Evolutionary conservation across 352 stramenopile genomes (phyloP), one percentile per base, ranked within the genome.

Genomic region (Globisporangium yorkense): DNA sequence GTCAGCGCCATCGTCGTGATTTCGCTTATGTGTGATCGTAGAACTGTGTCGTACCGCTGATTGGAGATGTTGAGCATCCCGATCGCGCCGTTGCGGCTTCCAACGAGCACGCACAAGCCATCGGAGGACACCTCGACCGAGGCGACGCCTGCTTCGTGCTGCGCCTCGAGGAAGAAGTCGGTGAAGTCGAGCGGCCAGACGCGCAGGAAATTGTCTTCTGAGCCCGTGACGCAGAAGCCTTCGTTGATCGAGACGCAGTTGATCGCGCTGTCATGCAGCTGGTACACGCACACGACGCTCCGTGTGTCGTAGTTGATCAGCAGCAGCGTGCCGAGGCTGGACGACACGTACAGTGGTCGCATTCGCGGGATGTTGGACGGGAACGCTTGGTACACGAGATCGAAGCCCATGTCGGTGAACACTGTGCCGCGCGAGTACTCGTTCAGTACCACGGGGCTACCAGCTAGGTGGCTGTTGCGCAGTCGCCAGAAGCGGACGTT

Each of bases 401-500:
- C 88, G 51, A 97, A 97, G 2, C 69, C 87, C 0, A 97, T 40
- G 47, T 91, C 84, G 0, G 80, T 96, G 64, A 96, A 97, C 24
- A 80, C 59, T 1, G 80, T 88, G 45, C 80, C 84, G 40, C 91
- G 77, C 5, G 89, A 89, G 56, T 96, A 97, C 59, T 96, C 87
- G 41, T 96, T 89, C 13, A 97, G 65, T 39, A 96, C 85, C 15
- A 95, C 87, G 2, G 89, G 88, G 18, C 72, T 88, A 0, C 86
- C 88, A 0, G 80, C 77, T 9, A 97, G 70, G 48, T 96, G 73
- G 13, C 70, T 65, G 59, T 72, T 69, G 52, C 65, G 62, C 6
- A 96, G 59, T 5, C 89, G 86, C 89, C 88, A 97, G 52, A 97
- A 96, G 2, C 90, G 84, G n/a, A 97, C 70, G 66, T 97, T 97